Percentiles rank a stretch among this genome's conserved stretches.
Conservation (phyloP, 805 yeast genomes). For the Candida ulmi region DNA sequence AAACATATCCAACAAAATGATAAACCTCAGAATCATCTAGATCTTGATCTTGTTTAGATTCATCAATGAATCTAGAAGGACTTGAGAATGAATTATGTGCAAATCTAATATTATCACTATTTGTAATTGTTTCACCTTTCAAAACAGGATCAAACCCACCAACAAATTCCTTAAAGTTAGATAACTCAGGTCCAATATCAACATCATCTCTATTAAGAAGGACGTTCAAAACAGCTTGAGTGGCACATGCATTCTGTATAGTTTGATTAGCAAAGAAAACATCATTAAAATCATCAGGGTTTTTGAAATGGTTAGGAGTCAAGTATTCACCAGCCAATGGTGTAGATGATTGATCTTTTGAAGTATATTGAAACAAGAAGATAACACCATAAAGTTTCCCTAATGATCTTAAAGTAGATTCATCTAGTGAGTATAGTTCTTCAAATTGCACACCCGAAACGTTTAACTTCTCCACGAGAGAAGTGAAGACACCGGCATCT, state of each 20-base stretch:
- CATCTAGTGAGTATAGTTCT: constrained; percentile 50
- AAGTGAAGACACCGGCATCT: constrained; percentile 63
- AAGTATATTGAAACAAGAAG: constrained; percentile 56
- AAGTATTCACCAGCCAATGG: constrained; percentile 41
- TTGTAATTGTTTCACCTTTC: constrained; percentile 56
- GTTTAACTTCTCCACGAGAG: constrained; percentile 50
- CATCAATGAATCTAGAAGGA: constrained; percentile 47
- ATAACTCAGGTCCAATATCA: constrained; percentile 43
- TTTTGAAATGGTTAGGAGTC: neutral
- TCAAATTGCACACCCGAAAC: constrained; percentile 50
- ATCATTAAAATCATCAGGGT: neutral
- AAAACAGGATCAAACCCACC: constrained; percentile 48
- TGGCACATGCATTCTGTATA: constrained; percentile 69
- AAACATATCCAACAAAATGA: constrained; percentile 56
- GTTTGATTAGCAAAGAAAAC: constrained; percentile 61
- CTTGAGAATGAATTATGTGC: constrained; percentile 59
- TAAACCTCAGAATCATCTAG: constrained; percentile 45
- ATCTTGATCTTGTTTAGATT: constrained; percentile 17
- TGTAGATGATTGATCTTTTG: constrained; percentile 27
- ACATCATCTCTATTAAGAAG: constrained; percentile 40
- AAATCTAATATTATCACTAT: constrained; percentile 48
- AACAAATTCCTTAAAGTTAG: constrained; percentile 43
- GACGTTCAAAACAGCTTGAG: constrained; percentile 60
- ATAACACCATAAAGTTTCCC: constrained; percentile 52
- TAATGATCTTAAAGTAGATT: constrained; percentile 29